phyloP scores from a whole-genome alignment of 192 early-diverging fungal genomes.

The Dissophora ornata region DNA sequence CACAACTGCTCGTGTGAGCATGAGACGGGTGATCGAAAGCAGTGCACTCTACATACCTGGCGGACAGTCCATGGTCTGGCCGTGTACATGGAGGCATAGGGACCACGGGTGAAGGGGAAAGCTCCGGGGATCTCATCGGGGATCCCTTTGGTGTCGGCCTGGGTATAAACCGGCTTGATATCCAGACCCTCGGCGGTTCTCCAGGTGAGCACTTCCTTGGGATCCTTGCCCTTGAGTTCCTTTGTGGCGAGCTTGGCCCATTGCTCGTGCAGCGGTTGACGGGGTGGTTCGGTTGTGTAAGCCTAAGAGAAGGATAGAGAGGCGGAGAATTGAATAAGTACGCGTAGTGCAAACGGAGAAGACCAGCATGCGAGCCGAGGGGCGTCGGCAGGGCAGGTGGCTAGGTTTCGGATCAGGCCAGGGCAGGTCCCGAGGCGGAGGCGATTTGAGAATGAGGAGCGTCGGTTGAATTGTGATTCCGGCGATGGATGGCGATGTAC shows the following conservation, averaged over 20 bases:
- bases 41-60: slow-evolving; percentile 58
- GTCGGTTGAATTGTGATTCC: too few relatives aligned
- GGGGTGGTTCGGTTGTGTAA: slow-evolving; percentile 41
- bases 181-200: slow-evolving; percentile 85
- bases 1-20: too few relatives aligned
- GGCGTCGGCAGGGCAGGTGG: too few relatives aligned
- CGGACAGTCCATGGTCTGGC: slow-evolving; percentile 89
- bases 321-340: not conserved
- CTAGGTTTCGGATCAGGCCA: too few relatives aligned
- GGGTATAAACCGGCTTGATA: slow-evolving; percentile 89
- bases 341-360: not conserved
- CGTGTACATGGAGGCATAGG: slow-evolving; percentile 88
- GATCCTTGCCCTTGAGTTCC: slow-evolving; percentile 90
- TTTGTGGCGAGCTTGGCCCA: slow-evolving; percentile 82
- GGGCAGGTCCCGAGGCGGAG: too few relatives aligned
- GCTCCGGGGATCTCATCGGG: slow-evolving; percentile 82
- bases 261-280: slow-evolving; percentile 73
- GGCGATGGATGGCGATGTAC: not conserved
- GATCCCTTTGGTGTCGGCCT: slow-evolving; percentile 70
- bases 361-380: not conserved
- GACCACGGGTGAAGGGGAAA: slow-evolving; percentile 89
- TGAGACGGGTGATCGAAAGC: too few relatives aligned
- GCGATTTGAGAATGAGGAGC: too few relatives aligned
- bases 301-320: slow-evolving; percentile 11
- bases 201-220: slow-evolving; percentile 79